Conservation (phyloP, 192 early-diverging fungal species). For the Linnemannia exigua region DNA sequence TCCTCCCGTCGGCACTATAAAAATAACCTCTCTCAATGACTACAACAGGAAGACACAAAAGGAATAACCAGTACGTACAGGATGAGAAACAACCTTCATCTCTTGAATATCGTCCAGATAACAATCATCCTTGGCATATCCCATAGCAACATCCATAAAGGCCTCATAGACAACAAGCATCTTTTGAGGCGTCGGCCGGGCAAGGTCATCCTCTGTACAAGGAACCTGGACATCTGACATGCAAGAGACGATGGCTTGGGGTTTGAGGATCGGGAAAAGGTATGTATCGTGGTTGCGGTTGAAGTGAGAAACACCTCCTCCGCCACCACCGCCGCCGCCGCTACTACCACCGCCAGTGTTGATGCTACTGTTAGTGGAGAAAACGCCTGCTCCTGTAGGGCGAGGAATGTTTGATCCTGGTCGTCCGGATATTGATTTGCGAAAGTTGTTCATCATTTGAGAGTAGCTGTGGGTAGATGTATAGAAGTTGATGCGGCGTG, state of each 20-base stretch:
- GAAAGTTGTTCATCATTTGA: constrained; percentile 34
- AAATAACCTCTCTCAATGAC: background rate
- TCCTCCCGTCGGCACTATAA: background rate
- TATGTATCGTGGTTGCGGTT: constrained; percentile 22
- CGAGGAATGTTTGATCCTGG: constrained; percentile 49
- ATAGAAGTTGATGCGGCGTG: background rate
- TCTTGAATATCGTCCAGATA: constrained; percentile 47
- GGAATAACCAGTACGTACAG: background rate
- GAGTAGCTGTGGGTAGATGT: background rate
- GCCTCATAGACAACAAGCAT: constrained; percentile 80
- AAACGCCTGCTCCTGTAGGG: background rate
- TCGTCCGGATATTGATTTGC: constrained; percentile 22
- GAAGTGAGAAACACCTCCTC: background rate
- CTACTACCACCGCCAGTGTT: background rate
- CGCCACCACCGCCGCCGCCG: background rate
- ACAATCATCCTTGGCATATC: constrained; percentile 69
- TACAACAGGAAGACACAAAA: no score
- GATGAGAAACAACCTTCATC: constrained; percentile 17
- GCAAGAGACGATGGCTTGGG: constrained; percentile 79
- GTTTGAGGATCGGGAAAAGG: constrained; percentile 80
- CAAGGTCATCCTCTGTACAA: constrained; percentile 78
- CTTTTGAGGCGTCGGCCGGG: constrained; percentile 76
- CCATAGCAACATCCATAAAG: constrained; percentile 79
- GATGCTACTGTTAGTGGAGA: background rate
- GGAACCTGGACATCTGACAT: constrained; percentile 84